A percentile compares a stretch with the other conserved stretches of the same genome.
Conservation (phyloP, 495 filamentous ascomycete species). For the Talaromyces nanjingensis region DNA sequence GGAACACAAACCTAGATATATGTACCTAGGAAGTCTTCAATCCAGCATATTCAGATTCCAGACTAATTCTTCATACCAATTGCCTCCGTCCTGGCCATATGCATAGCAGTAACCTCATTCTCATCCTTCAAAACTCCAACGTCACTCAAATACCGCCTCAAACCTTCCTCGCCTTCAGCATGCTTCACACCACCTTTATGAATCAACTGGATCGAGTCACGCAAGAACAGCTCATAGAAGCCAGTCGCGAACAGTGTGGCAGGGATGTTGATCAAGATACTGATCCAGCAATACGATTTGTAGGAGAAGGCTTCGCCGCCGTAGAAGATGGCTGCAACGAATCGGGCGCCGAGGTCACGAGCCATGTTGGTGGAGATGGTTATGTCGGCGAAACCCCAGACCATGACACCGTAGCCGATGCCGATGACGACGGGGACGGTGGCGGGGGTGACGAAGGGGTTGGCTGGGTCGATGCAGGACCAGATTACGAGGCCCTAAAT, state of each 20-base stretch:
- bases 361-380: constrained; percentile 46
- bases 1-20: neutral
- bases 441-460: constrained; percentile 42
- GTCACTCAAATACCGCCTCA: constrained; percentile 41
- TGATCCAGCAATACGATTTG: constrained; percentile 39
- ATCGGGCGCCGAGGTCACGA: constrained; percentile 44
- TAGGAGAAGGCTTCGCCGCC: constrained; percentile 40
- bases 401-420: constrained; percentile 40
- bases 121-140: constrained; percentile 16
- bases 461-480: constrained; percentile 46
- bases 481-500: constrained; percentile 42
- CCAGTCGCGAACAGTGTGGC: constrained; percentile 45
- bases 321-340: constrained; percentile 49
- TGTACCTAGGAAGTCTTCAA: neutral
- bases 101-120: neutral
- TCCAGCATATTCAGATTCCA: neutral
- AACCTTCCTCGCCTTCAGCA: constrained; percentile 42
- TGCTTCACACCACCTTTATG: constrained; percentile 37
- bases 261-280: constrained; percentile 44
- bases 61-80: neutral
- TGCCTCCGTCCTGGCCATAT: neutral
- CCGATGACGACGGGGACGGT: constrained; percentile 43
- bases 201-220: constrained; percentile 43
- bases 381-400: constrained; percentile 41
- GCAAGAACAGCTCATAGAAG: constrained; percentile 44